Percentiles rank a stretch among this genome's conserved stretches.
phyloP scores from a whole-genome alignment of 129 eudicot species.

The Centaurea solstitialis region DNA sequence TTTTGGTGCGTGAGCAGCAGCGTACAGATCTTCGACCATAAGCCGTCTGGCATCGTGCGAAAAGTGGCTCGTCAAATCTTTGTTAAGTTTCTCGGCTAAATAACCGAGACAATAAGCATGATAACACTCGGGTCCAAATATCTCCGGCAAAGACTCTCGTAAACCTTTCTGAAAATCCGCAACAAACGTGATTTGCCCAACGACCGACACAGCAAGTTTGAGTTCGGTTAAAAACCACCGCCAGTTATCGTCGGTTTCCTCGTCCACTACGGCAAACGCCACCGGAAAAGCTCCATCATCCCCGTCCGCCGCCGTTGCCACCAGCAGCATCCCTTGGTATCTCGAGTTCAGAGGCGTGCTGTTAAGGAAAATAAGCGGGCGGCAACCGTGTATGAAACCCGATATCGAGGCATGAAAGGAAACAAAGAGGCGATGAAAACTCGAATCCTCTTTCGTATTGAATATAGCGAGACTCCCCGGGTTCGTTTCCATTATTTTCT shows the following conservation, averaged over 20 bases:
- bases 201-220: slow-evolving; percentile 11
- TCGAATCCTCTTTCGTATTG: slow-evolving; percentile 48
- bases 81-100: slow-evolving; percentile 34
- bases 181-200: slow-evolving; percentile 17
- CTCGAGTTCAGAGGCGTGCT: slow-evolving; percentile 45
- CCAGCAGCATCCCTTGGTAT: slow-evolving; percentile 41
- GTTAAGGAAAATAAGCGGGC: slow-evolving; percentile 35
- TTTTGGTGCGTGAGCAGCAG: slow-evolving; percentile 43
- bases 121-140: slow-evolving; percentile 24
- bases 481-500: slow-evolving; percentile 50
- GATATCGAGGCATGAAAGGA: slow-evolving; percentile 36
- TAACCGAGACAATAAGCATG: slow-evolving; percentile 47
- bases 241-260: slow-evolving; percentile 39
- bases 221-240: slow-evolving; percentile 36
- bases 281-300: slow-evolving; percentile 44
- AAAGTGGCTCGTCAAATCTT: slow-evolving; percentile 49
- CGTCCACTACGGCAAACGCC: slow-evolving; percentile 38
- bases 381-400: slow-evolving; percentile 37
- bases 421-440: slow-evolving; percentile 37
- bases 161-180: slow-evolving; percentile 36
- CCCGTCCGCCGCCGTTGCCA: slow-evolving; percentile 40
- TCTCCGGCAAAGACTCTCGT: slow-evolving; percentile 29
- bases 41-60: slow-evolving; percentile 43
- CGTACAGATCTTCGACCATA: slow-evolving; percentile 39
- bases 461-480: slow-evolving; percentile 57